Evolutionary conservation across 208 protist species (phyloP), one percentile per base, ranked within the genome.

Genomic region (Strigomonas galati): DNA sequence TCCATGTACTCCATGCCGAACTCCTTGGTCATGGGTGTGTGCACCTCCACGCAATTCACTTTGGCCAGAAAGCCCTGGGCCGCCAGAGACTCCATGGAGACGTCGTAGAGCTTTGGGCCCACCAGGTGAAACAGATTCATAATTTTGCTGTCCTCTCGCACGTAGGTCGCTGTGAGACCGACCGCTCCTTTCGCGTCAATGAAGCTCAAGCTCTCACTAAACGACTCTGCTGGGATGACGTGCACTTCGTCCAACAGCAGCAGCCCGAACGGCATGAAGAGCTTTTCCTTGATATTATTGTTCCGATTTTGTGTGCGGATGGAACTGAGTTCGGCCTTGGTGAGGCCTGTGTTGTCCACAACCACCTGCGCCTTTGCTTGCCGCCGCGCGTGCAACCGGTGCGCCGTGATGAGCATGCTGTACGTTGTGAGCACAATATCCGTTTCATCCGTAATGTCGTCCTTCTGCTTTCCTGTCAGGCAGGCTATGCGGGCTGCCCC

Each of bases 51-150:
- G 74, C 99, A 99, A 70, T 98, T 88, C 4, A 99, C 98, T 40
- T 91, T 91, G 1, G 99, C 98, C 26, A 99, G 85, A 67, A 96
- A 98, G 12, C 98, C 98, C 54, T 89, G 79, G 44, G 68, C 77
- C 40, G 91, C 84, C 6, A 99, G 82, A 59, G 98, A 94, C 49
- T 99, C 93, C 99, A 99, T 99, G 53, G 99, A 99, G 0, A 99
- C 96, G 54, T 99, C 98, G 78, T 98, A 99, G 37, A 99, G 81
- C 74, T 99, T 99, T 15, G 99, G 99, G 1, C 99, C 99, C 51
- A 99, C 98, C 6, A 99, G 84, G 76, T 98, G 98, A 56, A 98
- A 98, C 0, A 99, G 77, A 73, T 99, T 97, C 15, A 87, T 76
- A 61, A 99, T 99, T 62, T 95, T 97, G 44, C 98, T 83, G 84